Conservation (phyloP, 192 early-diverging fungal genomes). For the Fimicolochytrium jonesii region DNA sequence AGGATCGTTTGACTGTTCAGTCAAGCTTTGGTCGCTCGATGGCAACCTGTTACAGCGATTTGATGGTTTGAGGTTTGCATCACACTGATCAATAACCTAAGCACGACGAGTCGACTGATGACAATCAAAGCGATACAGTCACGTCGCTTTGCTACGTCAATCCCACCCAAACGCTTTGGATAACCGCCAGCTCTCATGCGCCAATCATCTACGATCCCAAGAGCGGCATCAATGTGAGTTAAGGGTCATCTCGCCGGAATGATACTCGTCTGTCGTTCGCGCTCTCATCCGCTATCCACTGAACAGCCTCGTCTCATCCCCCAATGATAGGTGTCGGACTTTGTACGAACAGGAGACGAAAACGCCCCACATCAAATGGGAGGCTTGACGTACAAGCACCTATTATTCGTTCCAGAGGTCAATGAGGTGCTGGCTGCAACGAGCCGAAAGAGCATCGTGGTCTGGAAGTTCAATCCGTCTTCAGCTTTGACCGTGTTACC, state of each 20-base stretch:
- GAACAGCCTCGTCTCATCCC: too few species aligned
- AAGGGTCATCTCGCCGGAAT: too few species aligned
- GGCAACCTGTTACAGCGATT: slow-evolving; percentile 57
- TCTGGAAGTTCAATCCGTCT: slow-evolving; percentile 53
- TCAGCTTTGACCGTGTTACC: slow-evolving; percentile 47
- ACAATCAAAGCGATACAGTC: slow-evolving; percentile 41
- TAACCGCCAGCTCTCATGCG: slow-evolving; percentile 45
- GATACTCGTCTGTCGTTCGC: too few species aligned
- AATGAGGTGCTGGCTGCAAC: slow-evolving; percentile 50
- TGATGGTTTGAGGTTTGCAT: slow-evolving; percentile 47
- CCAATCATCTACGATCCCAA: slow-evolving; percentile 55
- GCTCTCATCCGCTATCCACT: too few species aligned
- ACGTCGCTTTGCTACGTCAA: slow-evolving; percentile 52
- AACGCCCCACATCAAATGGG: slow-evolving; percentile 21
- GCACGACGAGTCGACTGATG: slow-evolving; percentile 3
- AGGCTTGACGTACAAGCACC: slow-evolving; percentile 38
- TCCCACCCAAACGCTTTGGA: slow-evolving; percentile 57
- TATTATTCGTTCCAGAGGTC: slow-evolving; percentile 47
- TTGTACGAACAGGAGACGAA: slow-evolving; percentile 46
- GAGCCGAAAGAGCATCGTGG: slow-evolving; percentile 37
- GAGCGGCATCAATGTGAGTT: slow-evolving; percentile 52
- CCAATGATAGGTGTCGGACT: slow-evolving; percentile 60
- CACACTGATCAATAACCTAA: background rate
- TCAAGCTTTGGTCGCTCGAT: slow-evolving; percentile 60
- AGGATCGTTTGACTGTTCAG: slow-evolving; percentile 55